Evolutionary conservation across 2,329 filamentous ascomycete genomes (phyloP), one percentile per base, ranked within the genome.

Genomic region (Neonectria punicea): DNA sequence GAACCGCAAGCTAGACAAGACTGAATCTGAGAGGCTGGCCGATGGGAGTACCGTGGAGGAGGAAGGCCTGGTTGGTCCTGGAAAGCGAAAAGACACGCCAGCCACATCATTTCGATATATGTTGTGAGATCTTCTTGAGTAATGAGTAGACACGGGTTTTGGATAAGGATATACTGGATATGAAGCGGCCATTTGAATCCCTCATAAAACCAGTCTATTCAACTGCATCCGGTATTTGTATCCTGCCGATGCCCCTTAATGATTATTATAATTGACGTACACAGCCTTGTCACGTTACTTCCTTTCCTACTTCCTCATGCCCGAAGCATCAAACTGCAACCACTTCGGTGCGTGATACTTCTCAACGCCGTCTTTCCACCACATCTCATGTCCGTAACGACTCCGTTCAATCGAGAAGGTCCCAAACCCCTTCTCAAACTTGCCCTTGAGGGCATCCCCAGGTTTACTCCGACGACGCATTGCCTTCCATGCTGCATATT

Each of bases 1-100:
- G 74, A 92, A 92, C 71, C 69, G 77, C 16, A 79, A 70, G 62
- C 75, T 84, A 63, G 83, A 85, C 57, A 63, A 62, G 41, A 74
- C 73, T 36, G 80, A 79, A 36, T 67, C 69, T 16, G 75, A 75
- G 63, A 65, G 68, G 53, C 44, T 59, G 16, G 67, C 57, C 4
- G 67, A 67, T 1, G 68, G 66, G 13, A 71, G 70, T 5, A 70
- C 70, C 10, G 74, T 78, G 14, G 82, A 82, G 65, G 80, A 81
- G 41, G 80, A 81, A 66, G 79, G 77, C 14, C 70, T 84, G 32
- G 80, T 84, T 61, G 79, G 75, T 28, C 68, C 73, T 34, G 67
- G 73, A 32, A 71, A 68, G 59, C 67, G 63, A 51, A 75, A 66
- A 53, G 60, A 53, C 18, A 66, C 61, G 5, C 54, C 64, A 10